Conservation (phyloP, 164 flowering plant genomes). For the Dillenia turbinata region DNA sequence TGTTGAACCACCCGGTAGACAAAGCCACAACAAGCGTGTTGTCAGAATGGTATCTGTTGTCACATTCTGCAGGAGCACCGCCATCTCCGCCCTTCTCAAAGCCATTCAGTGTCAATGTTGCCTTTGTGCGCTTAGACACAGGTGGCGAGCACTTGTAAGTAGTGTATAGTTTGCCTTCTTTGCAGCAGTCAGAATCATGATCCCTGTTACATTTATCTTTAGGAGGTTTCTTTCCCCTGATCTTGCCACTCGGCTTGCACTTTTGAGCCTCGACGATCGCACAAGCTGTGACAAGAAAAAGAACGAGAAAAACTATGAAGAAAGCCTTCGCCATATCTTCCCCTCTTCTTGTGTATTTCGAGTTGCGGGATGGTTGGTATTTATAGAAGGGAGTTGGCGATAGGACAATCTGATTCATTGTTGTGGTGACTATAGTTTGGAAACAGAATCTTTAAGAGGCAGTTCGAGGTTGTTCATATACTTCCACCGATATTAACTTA, state of each 20-base stretch:
- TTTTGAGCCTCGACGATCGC: background rate
- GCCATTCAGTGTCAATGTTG: slow-evolving; percentile 11
- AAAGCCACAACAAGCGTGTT: slow-evolving; percentile 11
- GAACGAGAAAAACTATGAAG: background rate
- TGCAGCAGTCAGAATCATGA: slow-evolving; percentile 20
- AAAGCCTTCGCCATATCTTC: too few species aligned
- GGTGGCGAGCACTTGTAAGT: slow-evolving; percentile 17
- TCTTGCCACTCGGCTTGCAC: slow-evolving; percentile 18
- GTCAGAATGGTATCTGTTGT: slow-evolving; percentile 13
- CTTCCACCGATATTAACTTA: too few species aligned
- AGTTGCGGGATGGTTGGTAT: too few species aligned
- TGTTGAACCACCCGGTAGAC: slow-evolving; percentile 12
- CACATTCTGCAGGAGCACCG: slow-evolving; percentile 16
- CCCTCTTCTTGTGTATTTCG: too few species aligned
- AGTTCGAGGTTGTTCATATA: too few species aligned
- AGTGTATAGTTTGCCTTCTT: slow-evolving; percentile 9
- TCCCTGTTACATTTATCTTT: slow-evolving; percentile 10
- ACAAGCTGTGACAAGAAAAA: background rate
- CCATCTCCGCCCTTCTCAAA: slow-evolving; percentile 16
- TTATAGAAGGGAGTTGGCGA: too few species aligned
- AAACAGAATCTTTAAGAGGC: too few species aligned
- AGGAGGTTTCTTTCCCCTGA: slow-evolving; percentile 10
- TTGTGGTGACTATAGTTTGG: too few species aligned
- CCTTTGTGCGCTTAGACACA: slow-evolving; percentile 6
- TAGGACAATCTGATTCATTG: too few species aligned